Conservation (phyloP, 805 yeast genomes). For the Novakomyces olei region DNA sequence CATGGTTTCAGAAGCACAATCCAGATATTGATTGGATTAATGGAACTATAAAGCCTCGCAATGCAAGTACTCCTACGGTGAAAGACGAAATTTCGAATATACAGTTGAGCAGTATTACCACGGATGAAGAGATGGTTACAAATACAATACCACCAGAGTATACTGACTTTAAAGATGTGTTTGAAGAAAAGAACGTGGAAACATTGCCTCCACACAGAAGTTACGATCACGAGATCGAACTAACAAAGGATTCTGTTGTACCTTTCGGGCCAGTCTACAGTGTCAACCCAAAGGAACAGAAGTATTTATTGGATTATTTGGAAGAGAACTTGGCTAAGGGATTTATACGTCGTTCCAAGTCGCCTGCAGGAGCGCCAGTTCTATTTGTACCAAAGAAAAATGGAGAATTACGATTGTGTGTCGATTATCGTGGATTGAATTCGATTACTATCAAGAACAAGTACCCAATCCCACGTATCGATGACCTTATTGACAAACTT, state of each 20-base stretch:
- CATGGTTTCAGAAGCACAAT: neutral
- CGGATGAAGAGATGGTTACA: neutral
- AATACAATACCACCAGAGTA: too few species aligned
- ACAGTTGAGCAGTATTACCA: neutral
- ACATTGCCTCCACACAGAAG: neutral
- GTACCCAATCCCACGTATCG: conserved; percentile 10
- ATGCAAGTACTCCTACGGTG: neutral
- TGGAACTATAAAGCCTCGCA: neutral
- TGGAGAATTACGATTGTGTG: conserved; percentile 9
- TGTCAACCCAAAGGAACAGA: neutral
- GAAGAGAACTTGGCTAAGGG: neutral
- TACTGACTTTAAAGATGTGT: neutral
- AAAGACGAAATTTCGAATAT: neutral
- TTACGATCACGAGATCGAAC: neutral
- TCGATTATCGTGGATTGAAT: conserved; percentile 11
- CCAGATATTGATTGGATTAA: neutral
- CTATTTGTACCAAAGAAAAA: conserved; percentile 10
- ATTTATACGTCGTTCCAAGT: neutral
- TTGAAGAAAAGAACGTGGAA: neutral
- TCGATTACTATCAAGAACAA: conserved; percentile 7
- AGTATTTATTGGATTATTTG: neutral
- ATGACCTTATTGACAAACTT: conserved; percentile 6
- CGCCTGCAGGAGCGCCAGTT: conserved; percentile 6
- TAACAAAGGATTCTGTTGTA: neutral
- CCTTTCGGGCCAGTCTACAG: neutral